These are phyloP conservation scores for Trametes elegans DNA, from an alignment of 768 basidiomycete genomes.

Conservation along the genomic window DNA sequence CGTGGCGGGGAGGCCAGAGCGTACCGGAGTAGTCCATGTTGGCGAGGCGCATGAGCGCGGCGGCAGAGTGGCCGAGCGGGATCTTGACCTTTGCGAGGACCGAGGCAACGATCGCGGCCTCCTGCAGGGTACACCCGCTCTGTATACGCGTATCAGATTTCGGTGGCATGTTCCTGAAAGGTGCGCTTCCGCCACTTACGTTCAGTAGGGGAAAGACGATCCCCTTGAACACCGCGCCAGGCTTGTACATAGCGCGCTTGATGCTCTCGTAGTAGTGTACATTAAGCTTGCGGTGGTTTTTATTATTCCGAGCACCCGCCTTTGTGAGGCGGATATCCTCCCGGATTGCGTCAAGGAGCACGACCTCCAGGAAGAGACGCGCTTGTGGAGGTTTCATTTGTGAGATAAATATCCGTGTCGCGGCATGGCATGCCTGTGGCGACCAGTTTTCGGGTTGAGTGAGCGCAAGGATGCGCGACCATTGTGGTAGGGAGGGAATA, in stretches of 20 bases:
- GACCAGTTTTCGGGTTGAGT: constrained; percentile 94
- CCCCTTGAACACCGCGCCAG: constrained; percentile 97
- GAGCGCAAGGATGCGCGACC: constrained; percentile 93
- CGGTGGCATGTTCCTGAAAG: not conserved
- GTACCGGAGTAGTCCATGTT: constrained; percentile 94
- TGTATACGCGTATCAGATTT: constrained; percentile 25
- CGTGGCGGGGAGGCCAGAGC: not conserved
- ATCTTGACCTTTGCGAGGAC: constrained; percentile 88
- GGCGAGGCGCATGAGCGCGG: constrained; percentile 88
- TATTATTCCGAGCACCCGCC: constrained; percentile 35
- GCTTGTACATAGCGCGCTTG: constrained; percentile 92
- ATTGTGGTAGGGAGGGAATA: constrained; percentile 90
- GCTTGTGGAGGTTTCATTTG: constrained; percentile 96
- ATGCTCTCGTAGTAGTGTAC: constrained; percentile 94
- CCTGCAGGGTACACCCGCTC: constrained; percentile 86
- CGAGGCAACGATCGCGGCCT: constrained; percentile 92
- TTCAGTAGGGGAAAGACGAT: constrained; percentile 94
- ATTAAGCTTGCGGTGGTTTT: constrained; percentile 77
- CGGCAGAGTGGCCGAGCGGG: constrained; percentile 95
- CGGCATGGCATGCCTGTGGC: constrained; percentile 90
- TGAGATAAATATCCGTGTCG: constrained; percentile 93
- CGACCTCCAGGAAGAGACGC: constrained; percentile 88
- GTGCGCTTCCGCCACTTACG: constrained; percentile 43
- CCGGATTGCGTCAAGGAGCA: constrained; percentile 84
- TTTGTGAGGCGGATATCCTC: constrained; percentile 67